These are phyloP conservation scores for Sinapis alba DNA, from an alignment of 441 rosid genomes.

Conservation along the genomic window DNA sequence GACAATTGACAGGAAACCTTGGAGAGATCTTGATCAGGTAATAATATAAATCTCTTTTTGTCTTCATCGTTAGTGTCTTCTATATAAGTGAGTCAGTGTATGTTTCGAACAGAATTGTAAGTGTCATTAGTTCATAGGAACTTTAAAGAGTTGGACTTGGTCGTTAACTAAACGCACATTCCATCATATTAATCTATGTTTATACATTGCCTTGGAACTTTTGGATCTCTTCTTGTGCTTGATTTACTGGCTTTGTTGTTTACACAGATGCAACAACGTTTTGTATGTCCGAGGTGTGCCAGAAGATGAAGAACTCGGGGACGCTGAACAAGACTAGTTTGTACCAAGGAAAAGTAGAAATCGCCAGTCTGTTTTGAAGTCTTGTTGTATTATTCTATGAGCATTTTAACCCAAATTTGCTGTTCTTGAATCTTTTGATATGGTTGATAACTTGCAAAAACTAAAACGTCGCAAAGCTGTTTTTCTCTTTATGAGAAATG, in stretches of 20 bases:
- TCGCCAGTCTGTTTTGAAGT: background rate
- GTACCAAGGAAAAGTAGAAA: background rate
- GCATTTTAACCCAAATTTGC: background rate
- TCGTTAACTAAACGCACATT: background rate
- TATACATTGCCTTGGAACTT: background rate
- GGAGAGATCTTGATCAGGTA: constrained; percentile 93
- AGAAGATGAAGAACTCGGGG: constrained; percentile 79
- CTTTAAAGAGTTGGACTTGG: background rate
- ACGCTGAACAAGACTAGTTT: constrained; percentile 56
- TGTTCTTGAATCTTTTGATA: background rate
- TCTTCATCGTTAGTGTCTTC: background rate
- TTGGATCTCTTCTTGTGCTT: background rate
- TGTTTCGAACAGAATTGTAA: background rate
- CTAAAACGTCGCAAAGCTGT: background rate
- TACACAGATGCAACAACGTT: constrained; percentile 80
- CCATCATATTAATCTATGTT: background rate
- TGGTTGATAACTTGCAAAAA: constrained; percentile 1
- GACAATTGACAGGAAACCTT: constrained; percentile 79
- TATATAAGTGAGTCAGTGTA: background rate
- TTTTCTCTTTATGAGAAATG: background rate
- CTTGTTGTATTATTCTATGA: constrained; percentile 12
- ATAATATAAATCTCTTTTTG: background rate
- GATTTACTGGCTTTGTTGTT: background rate
- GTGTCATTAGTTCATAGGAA: background rate
- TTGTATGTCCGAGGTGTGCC: constrained; percentile 78